Percentiles rank a stretch among this genome's conserved stretches.
phyloP scores from a whole-genome alignment of 2,329 filamentous ascomycete species.

The Phyllosticta citriasiana region DNA sequence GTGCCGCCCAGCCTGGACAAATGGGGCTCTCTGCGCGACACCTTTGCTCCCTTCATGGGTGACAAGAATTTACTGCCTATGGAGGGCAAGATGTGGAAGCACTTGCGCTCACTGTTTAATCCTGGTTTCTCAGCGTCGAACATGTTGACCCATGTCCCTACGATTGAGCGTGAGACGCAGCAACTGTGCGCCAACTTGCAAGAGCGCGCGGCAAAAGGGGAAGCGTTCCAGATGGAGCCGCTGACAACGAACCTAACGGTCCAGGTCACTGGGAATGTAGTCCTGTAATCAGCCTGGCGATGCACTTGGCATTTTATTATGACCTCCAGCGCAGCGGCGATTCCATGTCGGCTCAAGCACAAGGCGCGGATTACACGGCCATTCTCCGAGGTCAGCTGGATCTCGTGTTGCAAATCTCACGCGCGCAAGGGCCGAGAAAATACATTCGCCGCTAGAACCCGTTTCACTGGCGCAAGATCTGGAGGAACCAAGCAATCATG shows the following conservation, averaged over 20 bases:
- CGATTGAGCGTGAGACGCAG: constrained; percentile 16
- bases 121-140: constrained; percentile 17
- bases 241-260: constrained; percentile 1
- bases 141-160: constrained; percentile 14
- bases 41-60: constrained; percentile 2
- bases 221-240: constrained; percentile 4
- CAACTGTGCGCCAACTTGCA: constrained; percentile 10
- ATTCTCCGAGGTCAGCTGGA: background rate
- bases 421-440: background rate
- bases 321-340: constrained; percentile 13
- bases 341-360: background rate
- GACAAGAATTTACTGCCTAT: constrained; percentile 1
- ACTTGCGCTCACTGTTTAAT: constrained; percentile 14
- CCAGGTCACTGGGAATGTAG: constrained; percentile 7
- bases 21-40: background rate
- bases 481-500: constrained; percentile 4
- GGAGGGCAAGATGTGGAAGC: constrained; percentile 18
- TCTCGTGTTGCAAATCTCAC: background rate
- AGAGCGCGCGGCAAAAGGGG: background rate
- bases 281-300: background rate
- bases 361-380: background rate
- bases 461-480: background rate
- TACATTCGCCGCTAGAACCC: background rate
- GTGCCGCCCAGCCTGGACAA: background rate
- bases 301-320: constrained; percentile 13